A percentile compares a stretch with the other conserved stretches of the same genome.
phyloP scores from a whole-genome alignment of 169 alveolate species.

The Neospora caninum region DNA sequence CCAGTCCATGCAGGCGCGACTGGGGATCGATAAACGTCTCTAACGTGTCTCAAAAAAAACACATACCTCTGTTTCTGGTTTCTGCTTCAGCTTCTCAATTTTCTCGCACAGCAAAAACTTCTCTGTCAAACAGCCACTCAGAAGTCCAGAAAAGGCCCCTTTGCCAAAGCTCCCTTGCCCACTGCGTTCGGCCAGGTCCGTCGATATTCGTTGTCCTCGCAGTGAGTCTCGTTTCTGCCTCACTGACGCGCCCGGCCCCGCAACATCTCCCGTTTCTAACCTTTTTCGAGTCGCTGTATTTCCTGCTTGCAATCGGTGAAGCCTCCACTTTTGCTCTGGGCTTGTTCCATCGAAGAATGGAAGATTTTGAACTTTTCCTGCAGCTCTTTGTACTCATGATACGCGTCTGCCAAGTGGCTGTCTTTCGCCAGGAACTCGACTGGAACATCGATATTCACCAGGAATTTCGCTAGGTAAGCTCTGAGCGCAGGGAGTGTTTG shows the following conservation, averaged over 20 bases:
- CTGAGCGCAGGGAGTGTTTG: neutral
- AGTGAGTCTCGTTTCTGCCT: too few species aligned
- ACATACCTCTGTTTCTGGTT: neutral
- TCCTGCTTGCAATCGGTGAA: neutral
- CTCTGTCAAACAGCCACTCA: neutral
- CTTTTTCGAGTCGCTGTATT: constrained; percentile 11
- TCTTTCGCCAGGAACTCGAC: constrained; percentile 7
- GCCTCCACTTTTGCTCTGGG: neutral
- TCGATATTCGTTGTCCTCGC: too few species aligned
- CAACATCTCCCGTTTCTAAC: neutral
- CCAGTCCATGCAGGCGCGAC: neutral
- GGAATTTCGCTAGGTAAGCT: constrained; percentile 33
- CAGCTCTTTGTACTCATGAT: constrained; percentile 19
- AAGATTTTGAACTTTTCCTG: constrained; percentile 11
- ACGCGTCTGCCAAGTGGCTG: neutral
- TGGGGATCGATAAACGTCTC: neutral
- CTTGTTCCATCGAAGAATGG: neutral
- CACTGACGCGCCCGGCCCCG: too few species aligned
- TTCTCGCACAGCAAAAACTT: constrained; percentile 18
- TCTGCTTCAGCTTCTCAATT: constrained; percentile 18
- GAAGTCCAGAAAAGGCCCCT: neutral
- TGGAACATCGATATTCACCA: constrained; percentile 18
- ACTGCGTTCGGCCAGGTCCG: too few species aligned
- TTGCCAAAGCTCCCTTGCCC: neutral
- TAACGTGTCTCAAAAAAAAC: neutral